phyloP scores from a whole-genome alignment of 2,329 filamentous ascomycete genomes.

The Penicillium frequentans region DNA sequence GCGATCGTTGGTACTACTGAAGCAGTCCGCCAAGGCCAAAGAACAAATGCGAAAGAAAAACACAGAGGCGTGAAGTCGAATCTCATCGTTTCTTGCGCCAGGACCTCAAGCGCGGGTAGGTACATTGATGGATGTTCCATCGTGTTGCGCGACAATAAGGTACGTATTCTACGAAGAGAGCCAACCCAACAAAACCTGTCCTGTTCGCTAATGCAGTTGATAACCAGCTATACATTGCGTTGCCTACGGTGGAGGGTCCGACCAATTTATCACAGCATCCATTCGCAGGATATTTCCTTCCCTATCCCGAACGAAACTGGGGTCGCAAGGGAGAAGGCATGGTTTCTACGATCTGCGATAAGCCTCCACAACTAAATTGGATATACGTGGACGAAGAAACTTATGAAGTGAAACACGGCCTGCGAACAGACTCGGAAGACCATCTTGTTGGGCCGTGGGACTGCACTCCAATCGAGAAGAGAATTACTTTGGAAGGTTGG shows the following conservation, averaged over 20 bases:
- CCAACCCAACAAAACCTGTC: background rate
- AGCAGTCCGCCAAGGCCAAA: conserved; percentile 1
- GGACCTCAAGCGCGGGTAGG: background rate
- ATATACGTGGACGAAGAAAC: conserved; percentile 3
- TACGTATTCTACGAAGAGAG: background rate
- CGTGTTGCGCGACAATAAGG: background rate
- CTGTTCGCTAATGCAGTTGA: background rate
- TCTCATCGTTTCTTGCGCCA: background rate
- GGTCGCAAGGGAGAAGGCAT: conserved; percentile 1
- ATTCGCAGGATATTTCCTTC: background rate
- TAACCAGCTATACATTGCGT: background rate
- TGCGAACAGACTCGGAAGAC: background rate
- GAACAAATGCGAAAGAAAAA: conserved; percentile 1
- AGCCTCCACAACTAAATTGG: conserved; percentile 2
- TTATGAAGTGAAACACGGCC: background rate
- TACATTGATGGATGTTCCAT: background rate
- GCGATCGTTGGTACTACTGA: conserved; percentile 2
- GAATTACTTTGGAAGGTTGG: conserved; percentile 1
- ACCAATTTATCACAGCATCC: background rate
- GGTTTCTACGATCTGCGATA: conserved; percentile 2
- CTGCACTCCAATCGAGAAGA: conserved; percentile 1
- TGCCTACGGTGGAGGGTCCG: background rate
- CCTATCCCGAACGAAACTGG: background rate
- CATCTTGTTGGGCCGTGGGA: conserved; percentile 1
- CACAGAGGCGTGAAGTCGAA: background rate